Evolutionary conservation across 2,329 filamentous ascomycete species (phyloP), one percentile per base, ranked within the genome.

Genomic region (Didymella segeticola): DNA sequence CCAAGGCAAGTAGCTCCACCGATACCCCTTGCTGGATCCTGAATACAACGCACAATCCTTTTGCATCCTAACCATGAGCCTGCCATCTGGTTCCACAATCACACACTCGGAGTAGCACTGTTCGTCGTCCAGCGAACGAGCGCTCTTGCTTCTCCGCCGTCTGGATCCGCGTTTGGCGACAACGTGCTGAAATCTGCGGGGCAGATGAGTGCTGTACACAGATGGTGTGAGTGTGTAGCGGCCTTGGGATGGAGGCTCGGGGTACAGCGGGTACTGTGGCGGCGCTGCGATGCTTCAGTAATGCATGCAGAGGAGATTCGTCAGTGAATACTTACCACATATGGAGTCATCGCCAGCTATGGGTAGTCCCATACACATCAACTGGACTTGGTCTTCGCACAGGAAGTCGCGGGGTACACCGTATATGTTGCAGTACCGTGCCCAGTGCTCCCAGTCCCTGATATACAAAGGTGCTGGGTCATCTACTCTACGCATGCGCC

Each of bases 1-100:
- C 70, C 69, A 71, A n/a, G 70, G 68, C 19, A 67, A 2, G 38
- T 60, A 62, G n/a, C 58, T 63, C 69, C 68, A 72, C 19, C 60
- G 53, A 27, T 61, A 55, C 4, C 60, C 58, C 19, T 5, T 58
- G 53, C 36, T 60, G 48, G 20, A 39, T 23, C 17, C 54, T 62
- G 22, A 39, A 26, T 58, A 48, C 11, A 27, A 5, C n/a, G 29
- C 52, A 9, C 36, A 56, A 1, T 47, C 9, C 4, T 56, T 52
- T 5, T 47, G 14, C 5, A 19, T 12, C 19, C 60, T 47, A 4
- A 72, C 46, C 5, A 27, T 36, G 2, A 70, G 37, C 4, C 46
- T 45, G 12, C 68, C 68, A 36, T 51, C 43, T 0, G 62, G 46
- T 15, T 60, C 47, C 5, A 72, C 61, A 7, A 69, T 53, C 2